A percentile compares a stretch with the other conserved stretches of the same genome.
These are phyloP conservation scores for Psilocybe tampanensis DNA, from an alignment of 768 basidiomycete genomes.

Conservation along the genomic window DNA sequence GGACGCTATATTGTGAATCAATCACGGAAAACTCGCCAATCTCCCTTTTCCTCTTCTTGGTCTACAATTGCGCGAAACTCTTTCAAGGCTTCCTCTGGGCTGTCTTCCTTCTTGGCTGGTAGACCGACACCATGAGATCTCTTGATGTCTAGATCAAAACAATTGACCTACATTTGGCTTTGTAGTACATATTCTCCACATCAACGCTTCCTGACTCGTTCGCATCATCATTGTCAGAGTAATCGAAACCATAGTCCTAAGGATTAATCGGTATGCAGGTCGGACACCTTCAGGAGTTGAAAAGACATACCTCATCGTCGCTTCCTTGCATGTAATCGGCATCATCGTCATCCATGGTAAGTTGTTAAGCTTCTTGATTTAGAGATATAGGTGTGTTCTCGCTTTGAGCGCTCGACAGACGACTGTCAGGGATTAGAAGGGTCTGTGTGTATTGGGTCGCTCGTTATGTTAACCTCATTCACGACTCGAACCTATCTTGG, in stretches of 20 bases:
- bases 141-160: neutral
- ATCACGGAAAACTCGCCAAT: slow-evolving; percentile 63
- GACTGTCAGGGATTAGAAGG: too few species aligned
- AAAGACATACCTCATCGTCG: slow-evolving; percentile 70
- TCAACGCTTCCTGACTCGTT: slow-evolving; percentile 82
- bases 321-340: slow-evolving; percentile 93
- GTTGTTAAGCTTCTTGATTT: neutral
- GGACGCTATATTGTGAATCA: neutral
- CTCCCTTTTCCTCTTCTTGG: slow-evolving; percentile 89
- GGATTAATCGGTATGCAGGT: neutral
- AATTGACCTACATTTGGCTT: slow-evolving; percentile 80
- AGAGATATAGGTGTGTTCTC: neutral
- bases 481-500: neutral
- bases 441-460: neutral
- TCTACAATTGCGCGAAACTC: slow-evolving; percentile 90
- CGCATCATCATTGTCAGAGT: slow-evolving; percentile 87
- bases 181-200: slow-evolving; percentile 98
- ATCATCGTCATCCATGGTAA: slow-evolving; percentile 87
- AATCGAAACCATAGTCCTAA: slow-evolving; percentile 95
- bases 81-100: slow-evolving; percentile 87
- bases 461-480: neutral
- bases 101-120: slow-evolving; percentile 90
- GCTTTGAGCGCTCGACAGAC: too few species aligned
- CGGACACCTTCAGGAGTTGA: slow-evolving; percentile 1
- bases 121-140: slow-evolving; percentile 10